Base-by-base conservation (phyloP, 1,139 yeast genomes). In the Nadsonia commutata region DNA sequence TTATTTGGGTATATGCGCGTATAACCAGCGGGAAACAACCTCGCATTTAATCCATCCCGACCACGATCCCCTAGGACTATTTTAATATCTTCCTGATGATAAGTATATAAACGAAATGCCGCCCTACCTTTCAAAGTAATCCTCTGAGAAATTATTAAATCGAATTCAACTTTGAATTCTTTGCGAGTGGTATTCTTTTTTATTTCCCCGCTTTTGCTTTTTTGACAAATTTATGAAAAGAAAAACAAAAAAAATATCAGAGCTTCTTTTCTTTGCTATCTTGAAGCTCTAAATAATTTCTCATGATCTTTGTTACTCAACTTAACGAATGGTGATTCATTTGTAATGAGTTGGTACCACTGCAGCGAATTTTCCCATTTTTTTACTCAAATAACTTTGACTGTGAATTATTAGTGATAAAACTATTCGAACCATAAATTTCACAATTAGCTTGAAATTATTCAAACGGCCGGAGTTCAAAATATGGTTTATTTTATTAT, bases 141-240 rank as follows among this genome's bases (percentile, higher is more conserved):
- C 33, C 33, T 11, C 33, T 27, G 13, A 27, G 33, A 27, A 27
- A 27, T 6, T 13, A 4, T 6, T 27, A 13, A 27, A 27, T 21
- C n/a, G 33, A 27, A 27, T 6, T 27, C 33, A 16, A 27, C n/a
- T n/a, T n/a, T n/a, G n/a, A n/a, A n/a, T n/a, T n/a, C n/a, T n/a
- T n/a, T n/a, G n/a, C n/a, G n/a, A n/a, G n/a, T n/a, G n/a, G n/a
- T 17, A 20, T 18, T 36, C 18, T 18, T 36, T 36, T n/a, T 17
- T 33, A n/a, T 36, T 36, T 27, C 17, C 42, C 17, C 42, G 16
- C 17, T 36, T 18, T 39, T 23, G 18, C 16, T 23, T 45, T 46
- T 42, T 41, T 45, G 42, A 37, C 17, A 17, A 18, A 20, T 39
- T 18, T 18, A 39, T 16, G 18, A 38, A 7, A 20, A 9, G 18